A percentile compares a stretch with the other conserved stretches of the same genome.
phyloP scores from a whole-genome alignment of 2,329 filamentous ascomycete species.

The Periglandula ipomoeae region DNA sequence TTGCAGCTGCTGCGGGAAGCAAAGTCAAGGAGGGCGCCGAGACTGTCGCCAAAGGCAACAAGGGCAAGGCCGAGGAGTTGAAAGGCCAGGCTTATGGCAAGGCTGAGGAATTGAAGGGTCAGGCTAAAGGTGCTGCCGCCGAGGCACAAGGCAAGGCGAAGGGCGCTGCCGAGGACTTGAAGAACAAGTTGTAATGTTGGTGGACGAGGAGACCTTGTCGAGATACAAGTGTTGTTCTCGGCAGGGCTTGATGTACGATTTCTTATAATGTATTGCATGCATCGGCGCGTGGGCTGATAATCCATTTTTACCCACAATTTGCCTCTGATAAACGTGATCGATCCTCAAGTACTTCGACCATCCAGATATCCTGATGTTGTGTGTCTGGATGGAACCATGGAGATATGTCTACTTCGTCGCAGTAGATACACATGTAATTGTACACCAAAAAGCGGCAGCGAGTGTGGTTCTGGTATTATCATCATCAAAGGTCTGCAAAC shows the following conservation, averaged over 20 bases:
- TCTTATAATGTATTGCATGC: not conserved
- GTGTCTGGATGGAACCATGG: conserved; percentile 23
- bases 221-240: not conserved
- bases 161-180: conserved; percentile 28
- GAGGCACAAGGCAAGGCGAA: conserved; percentile 29
- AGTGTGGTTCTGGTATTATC: too few relatives aligned
- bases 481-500: too few relatives aligned
- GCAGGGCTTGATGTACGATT: not conserved
- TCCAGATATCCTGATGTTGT: conserved; percentile 26
- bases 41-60: conserved; percentile 24
- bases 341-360: not conserved
- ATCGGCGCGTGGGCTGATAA: not conserved
- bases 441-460: too few relatives aligned
- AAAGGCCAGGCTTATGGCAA: conserved; percentile 24
- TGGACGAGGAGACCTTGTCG: not conserved
- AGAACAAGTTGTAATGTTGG: conserved; percentile 10
- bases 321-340: too few relatives aligned
- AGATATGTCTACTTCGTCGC: too few relatives aligned
- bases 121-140: conserved; percentile 28
- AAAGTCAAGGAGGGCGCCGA: conserved; percentile 37
- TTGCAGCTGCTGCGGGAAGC: conserved; percentile 27
- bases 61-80: conserved; percentile 26
- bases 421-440: too few relatives aligned
- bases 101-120: conserved; percentile 23
- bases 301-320: too few relatives aligned